Conservation (phyloP, 805 yeast species). For the Yarrowia sp. region DNA sequence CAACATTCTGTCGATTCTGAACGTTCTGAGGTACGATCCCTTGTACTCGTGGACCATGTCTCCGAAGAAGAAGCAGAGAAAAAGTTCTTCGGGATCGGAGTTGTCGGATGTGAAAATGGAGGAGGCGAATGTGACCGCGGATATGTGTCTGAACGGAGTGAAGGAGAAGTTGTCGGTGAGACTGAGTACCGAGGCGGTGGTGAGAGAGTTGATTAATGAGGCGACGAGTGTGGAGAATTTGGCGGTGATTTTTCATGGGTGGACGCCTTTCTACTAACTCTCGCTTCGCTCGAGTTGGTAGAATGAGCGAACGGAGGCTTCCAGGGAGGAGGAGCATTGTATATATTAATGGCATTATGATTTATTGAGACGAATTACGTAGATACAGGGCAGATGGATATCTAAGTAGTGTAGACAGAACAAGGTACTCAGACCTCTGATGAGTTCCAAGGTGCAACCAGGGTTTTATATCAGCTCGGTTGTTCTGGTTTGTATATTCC, state of each 20-base stretch:
- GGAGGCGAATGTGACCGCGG: constrained; percentile 12
- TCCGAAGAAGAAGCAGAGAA: constrained; percentile 61
- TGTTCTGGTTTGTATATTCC: too few relatives aligned
- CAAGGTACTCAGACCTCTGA: too few relatives aligned
- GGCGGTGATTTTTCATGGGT: constrained; percentile 79
- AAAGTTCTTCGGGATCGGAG: constrained; percentile 1
- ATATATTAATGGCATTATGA: too few relatives aligned
- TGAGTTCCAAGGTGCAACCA: too few relatives aligned
- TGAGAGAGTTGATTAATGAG: constrained; percentile 77
- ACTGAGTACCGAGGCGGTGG: constrained; percentile 81
- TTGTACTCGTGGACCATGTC: constrained; percentile 78
- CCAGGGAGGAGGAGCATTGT: too few relatives aligned
- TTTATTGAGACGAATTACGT: too few relatives aligned
- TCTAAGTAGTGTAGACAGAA: too few relatives aligned
- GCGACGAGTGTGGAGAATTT: constrained; percentile 74
- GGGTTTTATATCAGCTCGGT: too few relatives aligned
- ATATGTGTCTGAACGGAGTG: constrained; percentile 74
- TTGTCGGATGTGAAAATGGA: neutral
- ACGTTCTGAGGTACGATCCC: constrained; percentile 91
- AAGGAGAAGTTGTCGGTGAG: constrained; percentile 73
- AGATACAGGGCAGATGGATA: too few relatives aligned
- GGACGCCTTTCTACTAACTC: constrained; percentile 52
- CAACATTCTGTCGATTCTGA: constrained; percentile 78
- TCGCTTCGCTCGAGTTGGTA: neutral
- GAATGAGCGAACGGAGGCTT: too few relatives aligned